phyloP scores from a whole-genome alignment of 768 basidiomycete species.

The Suillus subaureus region DNA sequence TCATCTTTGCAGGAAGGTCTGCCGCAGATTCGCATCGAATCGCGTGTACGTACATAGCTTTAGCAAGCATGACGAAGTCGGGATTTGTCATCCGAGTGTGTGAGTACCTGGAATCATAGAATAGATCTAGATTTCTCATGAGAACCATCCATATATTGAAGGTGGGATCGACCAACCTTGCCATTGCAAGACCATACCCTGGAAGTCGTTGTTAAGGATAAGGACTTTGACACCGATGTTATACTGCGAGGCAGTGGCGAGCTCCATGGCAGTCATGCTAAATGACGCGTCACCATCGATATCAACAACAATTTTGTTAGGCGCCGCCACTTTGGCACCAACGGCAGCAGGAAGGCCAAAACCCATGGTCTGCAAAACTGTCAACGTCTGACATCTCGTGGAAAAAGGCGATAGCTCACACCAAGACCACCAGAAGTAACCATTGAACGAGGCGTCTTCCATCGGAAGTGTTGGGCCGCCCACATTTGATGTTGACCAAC shows the following conservation, averaged over 20 bases:
- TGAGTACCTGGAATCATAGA: conserved; percentile 96
- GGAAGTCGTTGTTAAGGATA: conserved; percentile 94
- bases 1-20: conserved; percentile 94
- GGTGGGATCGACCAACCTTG: conserved; percentile 62
- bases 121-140: conserved; percentile 61
- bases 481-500: conserved; percentile 99
- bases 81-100: conserved; percentile 97
- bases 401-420: conserved; percentile 48
- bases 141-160: neutral
- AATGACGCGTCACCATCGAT: conserved; percentile 98
- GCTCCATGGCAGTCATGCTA: conserved; percentile 99
- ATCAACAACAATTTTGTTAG: conserved; percentile 91
- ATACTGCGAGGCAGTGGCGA: conserved; percentile 90
- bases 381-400: neutral
- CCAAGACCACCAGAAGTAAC: conserved; percentile 95
- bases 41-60: conserved; percentile 91
- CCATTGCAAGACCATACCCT: conserved; percentile 99
- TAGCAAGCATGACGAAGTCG: conserved; percentile 87
- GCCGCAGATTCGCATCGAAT: conserved; percentile 69
- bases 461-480: conserved; percentile 94
- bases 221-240: conserved; percentile 94
- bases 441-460: conserved; percentile 85
- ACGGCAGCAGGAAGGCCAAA: conserved; percentile 94
- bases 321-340: conserved; percentile 96
- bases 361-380: conserved; percentile 82